Base-by-base conservation (phyloP, 495 filamentous ascomycete genomes). In the Annulohypoxylon bovei region DNA sequence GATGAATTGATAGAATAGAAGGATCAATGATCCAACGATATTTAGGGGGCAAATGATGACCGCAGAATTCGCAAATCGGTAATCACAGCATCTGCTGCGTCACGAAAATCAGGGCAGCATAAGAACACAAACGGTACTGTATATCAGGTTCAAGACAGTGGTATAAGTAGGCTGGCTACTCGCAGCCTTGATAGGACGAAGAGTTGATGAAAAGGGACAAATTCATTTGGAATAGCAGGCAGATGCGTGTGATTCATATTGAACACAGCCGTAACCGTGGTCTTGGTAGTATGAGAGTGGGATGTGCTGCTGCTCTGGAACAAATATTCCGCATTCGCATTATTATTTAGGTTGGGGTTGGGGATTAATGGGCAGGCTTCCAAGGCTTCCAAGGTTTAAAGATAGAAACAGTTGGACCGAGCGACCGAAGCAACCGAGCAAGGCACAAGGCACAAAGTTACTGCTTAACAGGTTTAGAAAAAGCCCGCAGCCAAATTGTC, bases 81-180 rank as follows among this genome's bases (percentile, higher is more conserved):
- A 50, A 68, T 44, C 66, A 77, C 68, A 60, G 63, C 64, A 61
- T 22, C 63, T 70, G 64, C 60, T 67, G 72, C 67, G 63, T 75
- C 39, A 76, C 72, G 50, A 54, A 64, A 62, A 67, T 50, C 59
- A 62, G 63, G 75, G 75, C 60, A 46, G 56, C 66, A 72, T 71
- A 70, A 33, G 33, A 56, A 18, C 32, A 39, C 53, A 56, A 30
- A 50, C 39, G 14, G 11, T 30, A 50, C 11, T 27, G 23, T 28
- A 27, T 50, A 47, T 47, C 44, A 47, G 46, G 49, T 53, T 7
- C 28, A 32, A 12, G 28, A 52, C 11, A 16, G 44, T 52, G 27
- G 14, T 52, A 52, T 30, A 28, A 16, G 8, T 50, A 50, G 44
- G 23, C 25, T 61, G 47, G 23, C 20, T 61, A 67, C 47, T 42